Base-by-base conservation (phyloP, 139 green algal genomes). In the Micromonas pusilla region DNA sequence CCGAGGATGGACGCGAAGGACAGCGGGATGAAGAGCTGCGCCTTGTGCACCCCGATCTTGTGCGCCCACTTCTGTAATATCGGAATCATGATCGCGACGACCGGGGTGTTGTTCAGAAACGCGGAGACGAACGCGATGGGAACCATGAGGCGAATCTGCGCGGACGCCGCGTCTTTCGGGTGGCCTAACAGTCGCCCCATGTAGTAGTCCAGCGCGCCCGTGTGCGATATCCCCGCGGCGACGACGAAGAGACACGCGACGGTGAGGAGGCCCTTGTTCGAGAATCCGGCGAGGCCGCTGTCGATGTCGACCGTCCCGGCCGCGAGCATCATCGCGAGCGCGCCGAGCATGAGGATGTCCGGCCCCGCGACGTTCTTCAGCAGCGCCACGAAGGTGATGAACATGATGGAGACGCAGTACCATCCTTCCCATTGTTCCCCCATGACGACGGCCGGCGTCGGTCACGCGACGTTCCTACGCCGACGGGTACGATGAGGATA, bases 81-180 rank as follows among this genome's bases (percentile, higher is more conserved):
- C 2, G 86, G 86, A 64, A 88, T 89, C 74, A 89, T 80, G 33
- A 91, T 86, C 20, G 82, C 86, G 16, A 91, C 83, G n/a, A 91
- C 78, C 0, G 87, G 90, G 25, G 91, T 93, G 87, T 95, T 95
- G 88, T 93, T 93, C 25, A 94, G 82, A 78, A 95, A 93, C 20
- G 89, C 90, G 23, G 81, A 89, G 0, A 87, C 65, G n/a, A 85
- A 28, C 78, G 84, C 82, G 31, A 87, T 75, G 4, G 88, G 88
- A 0, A 89, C 20, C 37, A 82, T 81, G 67, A 89, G 78, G 70
- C 84, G 77, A 1, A 85, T 36, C 68, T 88, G 84, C 45, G 75
- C 79, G 9, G 31, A 79, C 45, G 57, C 70, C n/a, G n/a, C 60
- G 0, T 6, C 63, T 5, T 26, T 72, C 1, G 73, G 73, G 2